phyloP scores from a whole-genome alignment of 208 protist species.

The Trypanosoma mega region DNA sequence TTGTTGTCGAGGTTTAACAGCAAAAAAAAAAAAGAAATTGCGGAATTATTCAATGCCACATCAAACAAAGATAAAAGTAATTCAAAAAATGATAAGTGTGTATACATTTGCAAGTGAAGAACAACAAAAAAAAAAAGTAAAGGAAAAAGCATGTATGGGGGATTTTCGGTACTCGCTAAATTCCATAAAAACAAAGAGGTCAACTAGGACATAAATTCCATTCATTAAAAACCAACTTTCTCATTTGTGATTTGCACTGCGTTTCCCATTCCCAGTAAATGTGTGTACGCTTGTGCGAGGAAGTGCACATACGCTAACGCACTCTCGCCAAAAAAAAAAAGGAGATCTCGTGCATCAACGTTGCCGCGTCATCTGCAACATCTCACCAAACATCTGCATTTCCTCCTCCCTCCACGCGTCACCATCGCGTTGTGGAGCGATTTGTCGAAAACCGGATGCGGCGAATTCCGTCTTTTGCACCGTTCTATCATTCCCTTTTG shows the following conservation, averaged over 20 bases:
- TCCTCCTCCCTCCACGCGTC: conserved; percentile 19
- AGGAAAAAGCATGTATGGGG: not conserved
- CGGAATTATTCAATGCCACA: too few relatives aligned
- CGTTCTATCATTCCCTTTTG: not conserved
- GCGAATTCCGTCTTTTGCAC: too few relatives aligned
- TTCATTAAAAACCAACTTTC: too few relatives aligned
- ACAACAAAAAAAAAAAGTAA: not conserved
- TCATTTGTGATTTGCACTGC: too few relatives aligned
- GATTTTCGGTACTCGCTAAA: not conserved
- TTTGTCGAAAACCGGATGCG: conserved; percentile 25
- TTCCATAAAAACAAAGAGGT: not conserved
- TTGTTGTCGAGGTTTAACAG: too few relatives aligned
- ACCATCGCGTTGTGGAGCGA: conserved; percentile 16
- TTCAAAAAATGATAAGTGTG: not conserved
- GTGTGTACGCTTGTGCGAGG: too few relatives aligned
- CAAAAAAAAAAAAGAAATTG: too few relatives aligned
- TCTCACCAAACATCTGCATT: conserved; percentile 24
- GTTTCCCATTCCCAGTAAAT: too few relatives aligned
- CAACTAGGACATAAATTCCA: too few relatives aligned
- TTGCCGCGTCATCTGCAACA: conserved; percentile 5
- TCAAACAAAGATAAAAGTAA: too few relatives aligned
- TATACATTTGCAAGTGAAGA: not conserved
- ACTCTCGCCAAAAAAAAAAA: not conserved
- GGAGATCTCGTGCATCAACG: not conserved
- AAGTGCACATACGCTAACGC: too few relatives aligned